Evolutionary conservation across 2,329 filamentous ascomycete genomes (phyloP).

Genomic region (Pseudocercospora fijiensis): DNA sequence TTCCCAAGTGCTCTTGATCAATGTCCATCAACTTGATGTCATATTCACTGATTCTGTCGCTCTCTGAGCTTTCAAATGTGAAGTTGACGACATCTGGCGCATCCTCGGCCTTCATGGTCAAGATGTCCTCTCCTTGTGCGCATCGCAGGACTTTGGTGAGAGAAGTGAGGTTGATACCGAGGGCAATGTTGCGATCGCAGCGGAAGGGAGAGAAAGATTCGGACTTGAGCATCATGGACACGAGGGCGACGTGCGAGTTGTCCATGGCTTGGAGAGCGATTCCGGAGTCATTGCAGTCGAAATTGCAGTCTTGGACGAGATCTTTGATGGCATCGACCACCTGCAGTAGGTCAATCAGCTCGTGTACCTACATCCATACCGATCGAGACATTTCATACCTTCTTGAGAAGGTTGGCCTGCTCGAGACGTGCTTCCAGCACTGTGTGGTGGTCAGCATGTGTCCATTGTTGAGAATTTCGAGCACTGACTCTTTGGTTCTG

Average conservation of each 20-base stretch:
- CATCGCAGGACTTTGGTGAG: slow-evolving; percentile 96
- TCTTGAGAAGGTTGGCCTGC: slow-evolving; percentile 92
- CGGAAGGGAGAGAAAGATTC: slow-evolving; percentile 93
- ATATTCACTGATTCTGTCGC: slow-evolving; percentile 94
- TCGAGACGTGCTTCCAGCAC: slow-evolving; percentile 98
- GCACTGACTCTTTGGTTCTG: slow-evolving; percentile 19
- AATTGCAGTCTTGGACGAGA: slow-evolving; percentile 99
- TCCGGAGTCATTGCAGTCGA: slow-evolving; percentile 99
- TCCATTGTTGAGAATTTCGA: neutral
- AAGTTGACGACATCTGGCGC: slow-evolving; percentile 93
- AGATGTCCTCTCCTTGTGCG: slow-evolving; percentile 87
- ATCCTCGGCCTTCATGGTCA: slow-evolving; percentile 97
- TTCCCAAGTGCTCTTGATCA: slow-evolving; percentile 98
- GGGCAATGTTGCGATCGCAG: slow-evolving; percentile 97
- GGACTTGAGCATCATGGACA: slow-evolving; percentile 97
- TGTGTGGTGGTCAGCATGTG: slow-evolving; percentile 36
- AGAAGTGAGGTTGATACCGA: slow-evolving; percentile 94
- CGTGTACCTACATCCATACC: neutral
- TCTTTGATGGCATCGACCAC: slow-evolving; percentile 99
- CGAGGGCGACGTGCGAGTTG: slow-evolving; percentile 98
- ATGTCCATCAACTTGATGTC: slow-evolving; percentile 99
- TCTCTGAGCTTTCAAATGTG: slow-evolving; percentile 85
- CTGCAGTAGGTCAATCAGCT: slow-evolving; percentile 49
- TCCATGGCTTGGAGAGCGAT: slow-evolving; percentile 99
- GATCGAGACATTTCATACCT: slow-evolving; percentile 56